Evolutionary conservation across 202 grass and related monocot species (phyloP), one percentile per base, ranked within the genome.

Genomic region (Carex arenaria): DNA sequence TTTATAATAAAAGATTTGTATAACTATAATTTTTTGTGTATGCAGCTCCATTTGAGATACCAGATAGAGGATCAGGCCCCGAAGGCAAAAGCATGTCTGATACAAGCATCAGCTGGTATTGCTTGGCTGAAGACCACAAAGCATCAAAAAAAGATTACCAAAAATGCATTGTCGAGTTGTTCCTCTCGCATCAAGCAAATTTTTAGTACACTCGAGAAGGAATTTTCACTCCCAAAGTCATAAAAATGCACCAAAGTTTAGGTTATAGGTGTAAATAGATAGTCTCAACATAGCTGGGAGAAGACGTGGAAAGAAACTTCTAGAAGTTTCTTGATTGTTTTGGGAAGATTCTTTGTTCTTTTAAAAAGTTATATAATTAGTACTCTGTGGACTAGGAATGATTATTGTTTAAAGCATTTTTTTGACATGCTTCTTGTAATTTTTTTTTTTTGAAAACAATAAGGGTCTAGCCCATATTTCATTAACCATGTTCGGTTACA

Each of bases 61-160:
- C 91, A 90, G 40, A 61, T 98, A 73, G 93, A 95, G 78, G 86
- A 89, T 56, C 42, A 80, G 10, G 13, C 67, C 3, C 78, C 83
- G 7, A 95, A 89, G 79, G 78, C 80, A 31, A 95, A 82, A 43
- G 85, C 85, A 84, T 92, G 86, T 69, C 82, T 77, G 56, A 60
- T 98, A 20, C 91, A 93, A 84, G 93, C 78, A 69, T 88, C 53
- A 55, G 40, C 89, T 23, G 93, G 96, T 53, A 89, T 98, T 38
- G 82, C 84, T 64, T 98, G 93, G 96, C 67, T 98, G 56, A 98
- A 98, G 74, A 90, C 72, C 54, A 93, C 89, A 74, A 98, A 92
- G 73, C 84, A 89, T 54, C 87, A 49, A 80, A 98, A 92, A 83
- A 98, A 90, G 63, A 90, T 98, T 34, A 72, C 89, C 14, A 94